These are phyloP conservation scores for Sutorius eximius DNA, from an alignment of 1,284 basidiomycete species.

Conservation along the genomic window DNA sequence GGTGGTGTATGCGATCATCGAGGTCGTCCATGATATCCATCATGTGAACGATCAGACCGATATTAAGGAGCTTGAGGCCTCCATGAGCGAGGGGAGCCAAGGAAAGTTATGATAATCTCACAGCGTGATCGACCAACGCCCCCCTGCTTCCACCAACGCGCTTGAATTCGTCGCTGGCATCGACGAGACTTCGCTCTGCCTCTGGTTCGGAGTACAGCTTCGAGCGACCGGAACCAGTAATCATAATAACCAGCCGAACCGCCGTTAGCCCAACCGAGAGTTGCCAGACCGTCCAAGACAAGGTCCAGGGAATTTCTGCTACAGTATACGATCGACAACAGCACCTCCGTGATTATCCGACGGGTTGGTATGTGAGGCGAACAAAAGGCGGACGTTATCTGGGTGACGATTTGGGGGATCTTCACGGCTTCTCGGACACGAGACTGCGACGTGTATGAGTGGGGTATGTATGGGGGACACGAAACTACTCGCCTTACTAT, in stretches of 20 bases:
- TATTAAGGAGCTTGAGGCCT: slow-evolving; percentile 56
- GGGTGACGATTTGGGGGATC: slow-evolving; percentile 77
- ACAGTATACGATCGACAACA: slow-evolving; percentile 64
- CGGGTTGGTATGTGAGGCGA: slow-evolving; percentile 82
- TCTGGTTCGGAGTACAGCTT: slow-evolving; percentile 75
- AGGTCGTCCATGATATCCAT: slow-evolving; percentile 68
- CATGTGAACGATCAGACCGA: slow-evolving; percentile 72
- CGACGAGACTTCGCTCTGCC: slow-evolving; percentile 96
- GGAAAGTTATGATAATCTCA: slow-evolving; percentile 41
- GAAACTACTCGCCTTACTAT: slow-evolving; percentile 58
- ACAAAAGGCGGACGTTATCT: slow-evolving; percentile 84
- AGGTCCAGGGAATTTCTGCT: slow-evolving; percentile 53
- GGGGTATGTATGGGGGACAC: not conserved
- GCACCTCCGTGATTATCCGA: slow-evolving; percentile 80
- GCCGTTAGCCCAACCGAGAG: slow-evolving; percentile 64
- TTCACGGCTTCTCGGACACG: slow-evolving; percentile 79
- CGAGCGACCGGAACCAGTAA: slow-evolving; percentile 89
- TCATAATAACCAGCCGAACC: slow-evolving; percentile 68
- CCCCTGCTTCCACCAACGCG: slow-evolving; percentile 63
- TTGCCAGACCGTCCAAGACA: slow-evolving; percentile 64
- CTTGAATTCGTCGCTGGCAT: slow-evolving; percentile 87
- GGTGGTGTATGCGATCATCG: slow-evolving; percentile 82
- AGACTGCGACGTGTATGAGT: slow-evolving; percentile 42
- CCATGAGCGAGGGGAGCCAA: slow-evolving; percentile 14
- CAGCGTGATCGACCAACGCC: slow-evolving; percentile 80